Percentiles rank a stretch among this genome's conserved stretches.
phyloP scores from a whole-genome alignment of 2,329 filamentous ascomycete species.

The Colletotrichum siamense region DNA sequence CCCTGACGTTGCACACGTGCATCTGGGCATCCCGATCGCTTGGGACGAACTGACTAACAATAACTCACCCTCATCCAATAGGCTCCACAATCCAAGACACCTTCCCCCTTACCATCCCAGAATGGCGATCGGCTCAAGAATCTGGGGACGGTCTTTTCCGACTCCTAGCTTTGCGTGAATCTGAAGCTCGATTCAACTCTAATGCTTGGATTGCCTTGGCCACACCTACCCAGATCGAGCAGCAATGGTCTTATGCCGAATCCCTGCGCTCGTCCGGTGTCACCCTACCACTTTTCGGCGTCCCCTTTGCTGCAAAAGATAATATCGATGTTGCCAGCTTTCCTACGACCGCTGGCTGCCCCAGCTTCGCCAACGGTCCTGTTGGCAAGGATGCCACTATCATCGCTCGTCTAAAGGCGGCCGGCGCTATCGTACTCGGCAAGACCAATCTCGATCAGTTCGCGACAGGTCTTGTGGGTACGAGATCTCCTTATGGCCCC shows the following conservation, averaged over 20 bases:
- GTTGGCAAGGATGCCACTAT: conserved; percentile 50
- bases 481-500: conserved; percentile 63
- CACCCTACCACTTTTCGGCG: conserved; percentile 57
- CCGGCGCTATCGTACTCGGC: conserved; percentile 62
- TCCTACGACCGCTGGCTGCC: conserved; percentile 59
- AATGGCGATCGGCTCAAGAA: conserved; percentile 30
- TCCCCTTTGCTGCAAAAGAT: conserved; percentile 64
- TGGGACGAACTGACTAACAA: background rate
- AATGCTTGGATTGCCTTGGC: conserved; percentile 37
- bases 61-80: background rate
- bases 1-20: background rate
- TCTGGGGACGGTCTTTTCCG: conserved; percentile 30
- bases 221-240: conserved; percentile 28
- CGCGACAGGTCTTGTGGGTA: conserved; percentile 66
- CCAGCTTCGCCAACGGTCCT: conserved; percentile 50
- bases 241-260: conserved; percentile 40
- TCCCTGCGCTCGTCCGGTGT: conserved; percentile 43
- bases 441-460: conserved; percentile 68
- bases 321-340: conserved; percentile 59
- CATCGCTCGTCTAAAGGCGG: conserved; percentile 52
- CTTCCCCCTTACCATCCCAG: conserved; percentile 22
- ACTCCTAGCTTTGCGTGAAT: conserved; percentile 28
- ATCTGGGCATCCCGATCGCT: background rate
- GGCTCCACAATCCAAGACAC: conserved; percentile 11
- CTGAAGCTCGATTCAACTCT: conserved; percentile 27